A percentile compares a stretch with the other conserved stretches of the same genome.
phyloP scores from a whole-genome alignment of 495 filamentous ascomycete species.

The Aspergillus saccharolyticus region DNA sequence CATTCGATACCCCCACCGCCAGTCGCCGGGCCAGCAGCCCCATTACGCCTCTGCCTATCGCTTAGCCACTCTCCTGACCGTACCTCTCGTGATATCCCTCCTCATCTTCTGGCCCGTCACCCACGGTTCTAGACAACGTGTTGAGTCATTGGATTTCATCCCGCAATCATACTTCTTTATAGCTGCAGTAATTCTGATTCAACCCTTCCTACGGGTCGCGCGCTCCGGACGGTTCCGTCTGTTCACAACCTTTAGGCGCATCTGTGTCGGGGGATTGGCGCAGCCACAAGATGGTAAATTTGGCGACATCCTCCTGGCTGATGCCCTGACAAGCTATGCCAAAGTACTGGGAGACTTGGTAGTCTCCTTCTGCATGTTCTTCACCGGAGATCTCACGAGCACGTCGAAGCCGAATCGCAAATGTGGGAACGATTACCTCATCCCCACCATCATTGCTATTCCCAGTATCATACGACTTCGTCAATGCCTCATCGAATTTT shows the following conservation, averaged over 20 bases:
- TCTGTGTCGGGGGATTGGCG: conserved; percentile 75
- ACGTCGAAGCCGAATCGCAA: conserved; percentile 75
- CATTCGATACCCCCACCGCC: conserved; percentile 69
- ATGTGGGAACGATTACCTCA: conserved; percentile 69
- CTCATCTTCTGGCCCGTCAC: conserved; percentile 79
- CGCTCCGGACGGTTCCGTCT: conserved; percentile 70
- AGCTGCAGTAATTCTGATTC: conserved; percentile 61
- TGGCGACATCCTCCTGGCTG: conserved; percentile 88
- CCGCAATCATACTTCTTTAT: conserved; percentile 74
- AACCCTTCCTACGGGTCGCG: conserved; percentile 67
- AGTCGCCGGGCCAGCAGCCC: conserved; percentile 57
- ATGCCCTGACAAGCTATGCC: conserved; percentile 90
- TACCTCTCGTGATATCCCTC: conserved; percentile 64
- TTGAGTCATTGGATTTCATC: conserved; percentile 71
- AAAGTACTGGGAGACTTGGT: conserved; percentile 89
- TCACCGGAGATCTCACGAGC: conserved; percentile 58
- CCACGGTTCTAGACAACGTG: conserved; percentile 57
- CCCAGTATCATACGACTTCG: conserved; percentile 82
- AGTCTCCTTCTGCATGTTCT: conserved; percentile 85
- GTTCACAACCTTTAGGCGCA: conserved; percentile 62
- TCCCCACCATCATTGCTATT: conserved; percentile 74
- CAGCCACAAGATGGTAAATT: conserved; percentile 81
- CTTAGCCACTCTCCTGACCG: conserved; percentile 67
- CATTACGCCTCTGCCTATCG: conserved; percentile 81
- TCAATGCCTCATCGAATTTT: conserved; percentile 86